Conservation (phyloP, 2,329 filamentous ascomycete species). For the Neopestalotiopsis rosae region DNA sequence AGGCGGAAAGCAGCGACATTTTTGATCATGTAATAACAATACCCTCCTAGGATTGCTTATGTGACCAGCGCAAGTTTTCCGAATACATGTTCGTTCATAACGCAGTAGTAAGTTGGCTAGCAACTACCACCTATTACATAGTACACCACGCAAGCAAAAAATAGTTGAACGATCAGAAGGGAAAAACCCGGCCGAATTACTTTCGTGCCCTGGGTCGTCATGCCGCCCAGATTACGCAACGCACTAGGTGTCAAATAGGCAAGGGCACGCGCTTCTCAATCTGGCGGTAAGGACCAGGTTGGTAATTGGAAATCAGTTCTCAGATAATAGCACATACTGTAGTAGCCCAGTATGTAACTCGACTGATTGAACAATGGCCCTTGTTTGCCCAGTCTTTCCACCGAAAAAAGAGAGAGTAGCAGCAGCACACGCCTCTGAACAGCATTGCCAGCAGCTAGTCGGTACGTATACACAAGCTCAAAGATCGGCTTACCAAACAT, state of each 20-base stretch:
- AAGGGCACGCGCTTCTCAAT: conserved; percentile 14
- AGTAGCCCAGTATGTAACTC: neutral
- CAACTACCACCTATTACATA: too few species aligned
- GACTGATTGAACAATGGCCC: neutral
- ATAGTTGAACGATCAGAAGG: too few species aligned
- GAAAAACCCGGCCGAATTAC: neutral
- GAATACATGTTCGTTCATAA: too few species aligned
- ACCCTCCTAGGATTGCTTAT: too few species aligned
- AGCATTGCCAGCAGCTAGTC: too few species aligned
- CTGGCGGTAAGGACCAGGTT: neutral
- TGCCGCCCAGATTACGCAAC: conserved; percentile 14
- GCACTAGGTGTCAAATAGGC: conserved; percentile 12
- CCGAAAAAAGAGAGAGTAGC: neutral
- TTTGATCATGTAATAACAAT: conserved; percentile 1
- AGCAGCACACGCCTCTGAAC: too few species aligned
- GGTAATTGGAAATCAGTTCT: neutral
- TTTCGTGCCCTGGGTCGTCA: conserved; percentile 1
- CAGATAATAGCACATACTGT: neutral
- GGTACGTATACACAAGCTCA: too few species aligned
- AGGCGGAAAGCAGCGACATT: neutral
- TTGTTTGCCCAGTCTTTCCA: neutral
- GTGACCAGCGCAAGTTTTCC: too few species aligned
- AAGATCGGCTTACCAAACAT: too few species aligned
- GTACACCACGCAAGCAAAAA: neutral
- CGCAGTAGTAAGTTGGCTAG: too few species aligned